Percentiles rank a stretch among this genome's conserved stretches.
Evolutionary conservation across 2,329 filamentous ascomycete species (phyloP).

Genomic region (Phoma sp.): DNA sequence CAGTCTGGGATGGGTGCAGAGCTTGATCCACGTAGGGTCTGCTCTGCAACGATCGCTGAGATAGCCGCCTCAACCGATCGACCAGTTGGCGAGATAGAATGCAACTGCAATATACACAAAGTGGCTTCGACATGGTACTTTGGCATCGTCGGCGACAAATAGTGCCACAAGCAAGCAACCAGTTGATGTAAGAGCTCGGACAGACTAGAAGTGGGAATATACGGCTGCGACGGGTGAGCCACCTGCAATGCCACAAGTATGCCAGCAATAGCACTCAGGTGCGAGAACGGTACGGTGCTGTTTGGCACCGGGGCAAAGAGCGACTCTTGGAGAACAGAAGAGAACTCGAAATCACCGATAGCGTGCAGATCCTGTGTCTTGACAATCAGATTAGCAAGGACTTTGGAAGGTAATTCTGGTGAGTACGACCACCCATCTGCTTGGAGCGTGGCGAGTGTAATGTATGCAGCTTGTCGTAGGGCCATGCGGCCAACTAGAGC

Average conservation of each 20-base stretch:
- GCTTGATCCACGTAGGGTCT: conserved; percentile 4
- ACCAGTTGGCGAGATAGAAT: conserved; percentile 72
- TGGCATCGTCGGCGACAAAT: conserved; percentile 80
- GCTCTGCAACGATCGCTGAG: conserved; percentile 65
- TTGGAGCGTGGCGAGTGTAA: conserved; percentile 36
- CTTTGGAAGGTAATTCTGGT: conserved; percentile 41
- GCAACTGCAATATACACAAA: conserved; percentile 83
- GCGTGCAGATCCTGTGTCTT: conserved; percentile 36
- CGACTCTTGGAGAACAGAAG: conserved; percentile 31
- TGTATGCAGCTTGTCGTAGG: conserved; percentile 39
- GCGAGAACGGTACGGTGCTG: conserved; percentile 31
- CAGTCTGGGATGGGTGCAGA: conserved; percentile 54
- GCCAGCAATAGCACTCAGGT: conserved; percentile 41
- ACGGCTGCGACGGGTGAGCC: conserved; percentile 31
- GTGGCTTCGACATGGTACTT: conserved; percentile 96
- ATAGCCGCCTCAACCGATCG: conserved; percentile 84
- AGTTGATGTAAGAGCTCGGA: conserved; percentile 72
- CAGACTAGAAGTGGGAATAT: conserved; percentile 54
- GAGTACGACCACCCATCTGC: conserved; percentile 16
- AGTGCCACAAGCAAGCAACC: conserved; percentile 77
- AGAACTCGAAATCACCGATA: conserved; percentile 38
- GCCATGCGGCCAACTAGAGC: conserved; percentile 36
- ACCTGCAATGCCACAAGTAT: conserved; percentile 46
- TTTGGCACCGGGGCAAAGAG: conserved; percentile 20
- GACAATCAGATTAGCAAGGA: conserved; percentile 44